phyloP scores from a whole-genome alignment of 2,329 filamentous ascomycete species.

The Botrytis sinoallii region DNA sequence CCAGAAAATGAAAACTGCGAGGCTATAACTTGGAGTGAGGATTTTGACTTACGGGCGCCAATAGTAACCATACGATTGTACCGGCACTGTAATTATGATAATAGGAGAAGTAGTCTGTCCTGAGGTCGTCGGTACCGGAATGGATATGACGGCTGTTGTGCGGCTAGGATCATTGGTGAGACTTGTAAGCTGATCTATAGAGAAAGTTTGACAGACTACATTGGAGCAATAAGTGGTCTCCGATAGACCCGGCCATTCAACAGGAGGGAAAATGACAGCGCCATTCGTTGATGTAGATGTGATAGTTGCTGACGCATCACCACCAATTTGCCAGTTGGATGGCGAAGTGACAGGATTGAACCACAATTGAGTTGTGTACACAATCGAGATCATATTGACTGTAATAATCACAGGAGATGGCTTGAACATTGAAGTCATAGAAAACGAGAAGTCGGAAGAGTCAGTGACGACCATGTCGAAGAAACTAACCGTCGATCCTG shows the following conservation, averaged over 20 bases:
- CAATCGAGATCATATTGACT: constrained; percentile 1
- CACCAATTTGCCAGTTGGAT: not conserved
- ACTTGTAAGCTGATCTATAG: not conserved
- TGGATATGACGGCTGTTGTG: not conserved
- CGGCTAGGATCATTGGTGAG: not conserved
- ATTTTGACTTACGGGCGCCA: not conserved
- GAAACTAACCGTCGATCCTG: not conserved
- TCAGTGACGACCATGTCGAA: not conserved
- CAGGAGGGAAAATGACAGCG: not conserved
- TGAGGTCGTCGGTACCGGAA: not conserved
- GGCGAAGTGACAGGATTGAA: not conserved
- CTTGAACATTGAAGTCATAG: constrained; percentile 8
- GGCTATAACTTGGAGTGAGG: not conserved
- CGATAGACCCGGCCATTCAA: not conserved
- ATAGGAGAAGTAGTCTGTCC: not conserved
- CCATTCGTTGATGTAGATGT: not conserved
- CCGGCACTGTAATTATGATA: not conserved
- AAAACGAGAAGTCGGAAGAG: not conserved
- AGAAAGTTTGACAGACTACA: not conserved
- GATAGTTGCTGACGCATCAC: not conserved
- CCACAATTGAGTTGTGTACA: not conserved
- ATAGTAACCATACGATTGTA: not conserved
- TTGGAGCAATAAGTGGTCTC: not conserved
- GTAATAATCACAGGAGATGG: not conserved
- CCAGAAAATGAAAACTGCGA: not conserved